These are phyloP conservation scores for Micractinium conductrix DNA, from an alignment of 139 green algal genomes.

Conservation along the genomic window DNA sequence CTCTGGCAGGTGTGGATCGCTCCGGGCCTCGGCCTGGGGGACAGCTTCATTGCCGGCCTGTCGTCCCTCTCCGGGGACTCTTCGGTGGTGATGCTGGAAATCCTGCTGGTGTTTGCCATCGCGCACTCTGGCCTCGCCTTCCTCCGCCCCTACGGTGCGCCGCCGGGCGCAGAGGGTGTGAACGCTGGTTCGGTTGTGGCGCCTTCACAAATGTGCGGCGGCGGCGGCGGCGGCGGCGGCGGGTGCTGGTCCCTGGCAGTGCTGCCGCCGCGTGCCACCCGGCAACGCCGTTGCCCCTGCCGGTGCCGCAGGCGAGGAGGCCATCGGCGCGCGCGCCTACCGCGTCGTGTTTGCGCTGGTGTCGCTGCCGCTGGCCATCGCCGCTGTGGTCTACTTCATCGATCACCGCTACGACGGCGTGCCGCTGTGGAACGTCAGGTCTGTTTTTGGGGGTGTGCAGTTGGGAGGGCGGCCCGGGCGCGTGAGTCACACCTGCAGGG, in stretches of 20 bases:
- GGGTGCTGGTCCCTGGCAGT: no score
- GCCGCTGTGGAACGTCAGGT: slow-evolving; percentile 86
- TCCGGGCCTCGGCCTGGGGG: slow-evolving; percentile 70
- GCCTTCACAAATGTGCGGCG: no score
- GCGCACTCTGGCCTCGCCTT: slow-evolving; percentile 91
- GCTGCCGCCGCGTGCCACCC: no score
- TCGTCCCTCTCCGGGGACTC: slow-evolving; percentile 54
- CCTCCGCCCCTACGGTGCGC: slow-evolving; percentile 76
- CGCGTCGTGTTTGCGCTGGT: slow-evolving; percentile 92
- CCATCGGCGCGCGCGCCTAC: slow-evolving; percentile 91
- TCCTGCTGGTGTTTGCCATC: slow-evolving; percentile 89
- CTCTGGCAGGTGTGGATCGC: slow-evolving; percentile 81
- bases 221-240: no score
- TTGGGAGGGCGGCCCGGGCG: no score
- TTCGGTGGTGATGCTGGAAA: slow-evolving; percentile 73
- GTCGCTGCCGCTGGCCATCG: slow-evolving; percentile 86
- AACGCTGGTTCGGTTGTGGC: no score
- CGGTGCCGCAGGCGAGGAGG: slow-evolving; percentile 72
- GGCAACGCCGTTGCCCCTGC: no score
- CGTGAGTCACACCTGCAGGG: no score
- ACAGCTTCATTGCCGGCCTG: slow-evolving; percentile 70
- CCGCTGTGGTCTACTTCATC: slow-evolving; percentile 97
- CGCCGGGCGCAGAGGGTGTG: neutral
- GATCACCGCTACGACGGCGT: slow-evolving; percentile 92
- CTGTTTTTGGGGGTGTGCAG: neutral